Percentiles rank a stretch among this genome's conserved stretches.
Evolutionary conservation across 2,329 filamentous ascomycete genomes (phyloP).

Genomic region (Aspergillus floridensis): DNA sequence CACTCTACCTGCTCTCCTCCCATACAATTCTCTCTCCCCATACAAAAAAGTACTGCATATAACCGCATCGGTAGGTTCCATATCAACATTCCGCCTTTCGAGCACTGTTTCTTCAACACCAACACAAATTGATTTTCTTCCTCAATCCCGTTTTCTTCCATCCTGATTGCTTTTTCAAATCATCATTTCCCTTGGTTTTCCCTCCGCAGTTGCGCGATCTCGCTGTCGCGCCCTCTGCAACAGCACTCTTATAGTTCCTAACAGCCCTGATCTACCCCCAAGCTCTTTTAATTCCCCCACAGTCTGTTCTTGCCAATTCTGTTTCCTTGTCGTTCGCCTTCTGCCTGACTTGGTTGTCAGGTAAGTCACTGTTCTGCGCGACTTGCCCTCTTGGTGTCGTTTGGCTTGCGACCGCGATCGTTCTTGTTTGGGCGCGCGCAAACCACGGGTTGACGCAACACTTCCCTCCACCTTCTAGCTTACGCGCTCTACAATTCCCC

Average conservation of each 20-base stretch:
- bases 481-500: slow-evolving; percentile 12
- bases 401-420: slow-evolving; percentile 25
- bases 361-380: slow-evolving; percentile 19
- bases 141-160: slow-evolving; percentile 14
- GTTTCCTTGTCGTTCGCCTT: slow-evolving; percentile 10
- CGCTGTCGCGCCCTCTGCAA: slow-evolving; percentile 22
- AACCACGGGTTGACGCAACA: slow-evolving; percentile 13
- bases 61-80: slow-evolving; percentile 36
- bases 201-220: slow-evolving; percentile 22
- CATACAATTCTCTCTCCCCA: slow-evolving; percentile 35
- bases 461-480: slow-evolving; percentile 6
- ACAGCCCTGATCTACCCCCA: slow-evolving; percentile 7
- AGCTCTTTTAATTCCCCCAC: slow-evolving; percentile 10
- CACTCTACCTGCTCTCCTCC: slow-evolving; percentile 33
- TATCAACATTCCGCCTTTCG: slow-evolving; percentile 27
- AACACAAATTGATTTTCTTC: slow-evolving; percentile 24
- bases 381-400: slow-evolving; percentile 19
- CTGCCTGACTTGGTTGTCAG: slow-evolving; percentile 14
- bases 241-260: slow-evolving; percentile 23
- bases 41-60: slow-evolving; percentile 41
- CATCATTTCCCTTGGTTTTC: slow-evolving; percentile 23
- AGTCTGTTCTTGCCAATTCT: slow-evolving; percentile 14
- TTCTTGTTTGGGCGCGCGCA: slow-evolving; percentile 20
- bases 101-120: slow-evolving; percentile 28
- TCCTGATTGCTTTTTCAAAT: slow-evolving; percentile 8